phyloP scores from a whole-genome alignment of 2,329 filamentous ascomycete species.

The Cercospora beticola region DNA sequence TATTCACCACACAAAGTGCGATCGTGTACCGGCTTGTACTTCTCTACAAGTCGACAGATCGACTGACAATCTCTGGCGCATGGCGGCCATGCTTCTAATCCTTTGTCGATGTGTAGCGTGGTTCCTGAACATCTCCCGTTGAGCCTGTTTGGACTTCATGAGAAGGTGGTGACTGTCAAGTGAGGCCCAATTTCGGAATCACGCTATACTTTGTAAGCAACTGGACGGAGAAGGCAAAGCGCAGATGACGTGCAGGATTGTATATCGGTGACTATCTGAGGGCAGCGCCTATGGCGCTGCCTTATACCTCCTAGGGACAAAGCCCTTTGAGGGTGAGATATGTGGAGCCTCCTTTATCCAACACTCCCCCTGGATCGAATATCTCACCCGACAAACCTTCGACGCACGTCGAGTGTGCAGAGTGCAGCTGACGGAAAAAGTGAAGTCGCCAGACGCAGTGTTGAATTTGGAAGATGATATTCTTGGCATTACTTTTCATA shows the following conservation, averaged over 20 bases:
- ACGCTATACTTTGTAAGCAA: too few relatives aligned
- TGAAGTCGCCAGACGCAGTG: background rate
- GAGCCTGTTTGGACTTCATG: background rate
- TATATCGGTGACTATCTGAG: too few relatives aligned
- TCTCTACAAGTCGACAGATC: background rate
- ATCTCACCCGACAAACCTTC: too few relatives aligned
- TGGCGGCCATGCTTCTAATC: background rate
- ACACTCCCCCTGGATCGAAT: too few relatives aligned
- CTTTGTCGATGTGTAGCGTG: background rate
- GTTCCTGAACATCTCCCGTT: background rate
- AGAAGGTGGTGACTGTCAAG: background rate
- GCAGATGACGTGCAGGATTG: too few relatives aligned
- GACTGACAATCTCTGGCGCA: background rate
- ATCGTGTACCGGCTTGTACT: background rate
- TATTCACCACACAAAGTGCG: background rate
- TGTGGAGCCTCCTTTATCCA: too few relatives aligned
- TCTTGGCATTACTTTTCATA: slow-evolving; percentile 1
- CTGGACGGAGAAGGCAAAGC: too few relatives aligned
- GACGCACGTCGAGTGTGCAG: too few relatives aligned
- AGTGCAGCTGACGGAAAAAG: background rate
- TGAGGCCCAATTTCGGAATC: background rate
- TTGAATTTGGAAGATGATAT: background rate
- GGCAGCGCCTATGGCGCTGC: too few relatives aligned
- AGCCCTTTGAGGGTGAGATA: too few relatives aligned
- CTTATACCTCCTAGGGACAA: too few relatives aligned